Evolutionary conservation across 352 stramenopile genomes (phyloP), one percentile per base, ranked within the genome.

Genomic region (Phytopythium cucurbitacearum): DNA sequence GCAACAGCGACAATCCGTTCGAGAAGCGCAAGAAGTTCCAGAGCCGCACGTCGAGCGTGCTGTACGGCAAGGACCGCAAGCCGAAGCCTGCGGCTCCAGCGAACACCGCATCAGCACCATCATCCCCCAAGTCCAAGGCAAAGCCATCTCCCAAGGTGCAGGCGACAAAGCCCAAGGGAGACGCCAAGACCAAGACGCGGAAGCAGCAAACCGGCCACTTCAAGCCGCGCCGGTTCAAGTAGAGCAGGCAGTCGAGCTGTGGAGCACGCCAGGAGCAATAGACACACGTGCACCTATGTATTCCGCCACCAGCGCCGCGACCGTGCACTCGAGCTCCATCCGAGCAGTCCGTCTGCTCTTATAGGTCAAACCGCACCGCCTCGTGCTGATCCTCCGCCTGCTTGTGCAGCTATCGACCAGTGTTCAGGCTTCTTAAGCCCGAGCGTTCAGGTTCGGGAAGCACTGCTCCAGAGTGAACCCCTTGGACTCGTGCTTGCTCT

Each of bases 21-120:
- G 70, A 87, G 58, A 90, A 89, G 68, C 80, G 80, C 57, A 83
- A 81, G 55, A 91, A 87, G 48, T 91, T 91, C 61, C 74, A 91
- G 71, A 80, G 87, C 55, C 80, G 80, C 53, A 86, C 80, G 10
- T 89, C 75, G 41, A 76, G 69, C 51, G 64, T 91, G 2, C 46
- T 79, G 36, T 62, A 82, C 51, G 80, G 75, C 43, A 85, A 88
- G 56, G 64, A 78, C 36, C 74, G 76, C 48, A 72, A 76, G 9
- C 5, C n/a, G 3, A 13, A 57, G 4, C 59, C 67, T 47, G 1
- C 50, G 3, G 46, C 11, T 16, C 2, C 42, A 2, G 44, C 48
- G 1, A 5, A 47, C 21, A 38, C 50, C 28, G 16, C 57, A 16
- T 46, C 46, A 2, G 33, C 40, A 9, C n/a, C 16, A 39, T 13